Evolutionary conservation across 495 filamentous ascomycete species (phyloP).

Genomic region (Aspergillus panamensis): DNA sequence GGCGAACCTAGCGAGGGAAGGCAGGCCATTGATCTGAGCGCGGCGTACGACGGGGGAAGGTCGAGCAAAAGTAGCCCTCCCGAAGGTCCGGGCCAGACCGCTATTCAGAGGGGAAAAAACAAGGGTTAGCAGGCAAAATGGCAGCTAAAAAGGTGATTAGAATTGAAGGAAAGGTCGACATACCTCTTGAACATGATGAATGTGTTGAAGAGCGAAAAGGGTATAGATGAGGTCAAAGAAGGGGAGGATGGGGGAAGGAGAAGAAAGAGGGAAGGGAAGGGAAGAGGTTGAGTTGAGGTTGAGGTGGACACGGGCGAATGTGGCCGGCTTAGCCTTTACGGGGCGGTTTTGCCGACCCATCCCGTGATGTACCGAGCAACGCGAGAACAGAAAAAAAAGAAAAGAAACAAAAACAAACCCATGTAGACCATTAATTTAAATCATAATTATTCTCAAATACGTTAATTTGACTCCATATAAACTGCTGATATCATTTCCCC

Average conservation of each 20-base stretch:
- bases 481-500: not conserved
- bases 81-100: constrained; percentile 75
- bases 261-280: constrained; percentile 41
- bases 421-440: not conserved
- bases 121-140: constrained; percentile 40
- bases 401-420: not conserved
- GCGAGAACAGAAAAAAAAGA: not conserved
- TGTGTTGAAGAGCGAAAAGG: constrained; percentile 50
- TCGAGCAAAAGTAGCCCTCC: constrained; percentile 71
- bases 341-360: constrained; percentile 50
- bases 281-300: constrained; percentile 43
- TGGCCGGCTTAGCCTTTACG: constrained; percentile 45
- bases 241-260: constrained; percentile 33
- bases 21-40: constrained; percentile 55
- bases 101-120: constrained; percentile 45
- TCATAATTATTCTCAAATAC: not conserved
- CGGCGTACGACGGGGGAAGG: constrained; percentile 64
- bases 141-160: constrained; percentile 45
- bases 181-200: constrained; percentile 89
- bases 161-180: constrained; percentile 31
- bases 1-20: constrained; percentile 67
- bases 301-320: constrained; percentile 36
- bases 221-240: constrained; percentile 31
- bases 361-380: constrained; percentile 48
- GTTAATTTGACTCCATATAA: not conserved